Percentiles rank a stretch among this genome's conserved stretches.
phyloP scores from a whole-genome alignment of 2,329 filamentous ascomycete genomes.

The Stenocarpella maydis region DNA sequence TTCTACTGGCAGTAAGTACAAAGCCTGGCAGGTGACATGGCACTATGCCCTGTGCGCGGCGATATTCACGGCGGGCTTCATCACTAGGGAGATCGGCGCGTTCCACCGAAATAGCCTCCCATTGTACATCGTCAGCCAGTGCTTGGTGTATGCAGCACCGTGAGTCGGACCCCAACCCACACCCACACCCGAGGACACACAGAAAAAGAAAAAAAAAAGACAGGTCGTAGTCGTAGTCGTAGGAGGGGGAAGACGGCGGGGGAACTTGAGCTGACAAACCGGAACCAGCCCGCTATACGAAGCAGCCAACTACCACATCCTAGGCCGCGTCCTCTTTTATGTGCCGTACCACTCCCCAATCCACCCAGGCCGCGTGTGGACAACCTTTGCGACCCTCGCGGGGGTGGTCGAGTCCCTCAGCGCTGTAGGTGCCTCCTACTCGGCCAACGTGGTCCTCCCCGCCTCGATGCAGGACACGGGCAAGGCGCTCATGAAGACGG shows the following conservation, averaged over 20 bases:
- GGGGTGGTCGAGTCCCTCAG: conserved; percentile 57
- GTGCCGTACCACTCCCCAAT: conserved; percentile 66
- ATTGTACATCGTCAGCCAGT: conserved; percentile 51
- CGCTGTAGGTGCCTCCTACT: conserved; percentile 51
- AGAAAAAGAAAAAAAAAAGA: neutral
- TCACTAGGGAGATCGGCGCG: conserved; percentile 55
- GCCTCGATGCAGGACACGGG: conserved; percentile 45
- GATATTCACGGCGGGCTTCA: conserved; percentile 60
- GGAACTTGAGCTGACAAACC: conserved; percentile 3
- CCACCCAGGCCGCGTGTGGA: conserved; percentile 54
- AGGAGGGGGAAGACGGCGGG: too few relatives aligned
- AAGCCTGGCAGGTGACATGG: conserved; percentile 58
- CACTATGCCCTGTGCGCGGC: conserved; percentile 56
- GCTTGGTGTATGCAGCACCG: conserved; percentile 48
- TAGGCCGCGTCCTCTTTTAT: conserved; percentile 69
- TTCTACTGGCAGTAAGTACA: conserved; percentile 48
- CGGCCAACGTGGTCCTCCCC: conserved; percentile 47
- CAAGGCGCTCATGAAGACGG: conserved; percentile 49
- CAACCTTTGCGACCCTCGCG: conserved; percentile 56
- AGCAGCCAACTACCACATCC: conserved; percentile 70
- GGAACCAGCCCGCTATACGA: conserved; percentile 63
- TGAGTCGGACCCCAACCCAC: conserved; percentile 35
- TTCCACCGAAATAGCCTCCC: conserved; percentile 54
- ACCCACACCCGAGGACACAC: neutral
- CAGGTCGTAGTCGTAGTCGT: too few relatives aligned